Evolutionary conservation across 495 filamentous ascomycete genomes (phyloP), one percentile per base, ranked within the genome.

Genomic region (Gamarada debralockiae): DNA sequence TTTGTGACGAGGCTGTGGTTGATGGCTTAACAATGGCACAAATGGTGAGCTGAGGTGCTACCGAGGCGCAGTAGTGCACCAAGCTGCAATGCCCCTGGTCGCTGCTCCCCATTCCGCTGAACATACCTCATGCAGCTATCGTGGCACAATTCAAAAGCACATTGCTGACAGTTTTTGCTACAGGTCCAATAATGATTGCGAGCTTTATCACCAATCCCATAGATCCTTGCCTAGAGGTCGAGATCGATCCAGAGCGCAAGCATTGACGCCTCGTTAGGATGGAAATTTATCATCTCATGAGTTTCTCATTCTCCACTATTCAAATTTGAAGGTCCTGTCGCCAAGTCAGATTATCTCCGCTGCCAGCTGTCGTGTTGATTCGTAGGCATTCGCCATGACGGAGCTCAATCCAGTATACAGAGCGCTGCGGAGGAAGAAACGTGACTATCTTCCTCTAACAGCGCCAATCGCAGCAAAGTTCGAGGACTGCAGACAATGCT

Each of bases 401-500:
- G 31, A 34, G 31, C 31, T 34, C n/a, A 34, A 34, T 34, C 31
- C 31, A 34, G 31, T 34, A 34, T 34, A 34, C 31, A 34, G 31
- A n/a, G n/a, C 31, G n/a, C 31, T 34, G n/a, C 31, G 31, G 31
- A 34, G 31, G 31, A 34, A 34, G 31, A 34, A 34, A 34, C 31
- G 31, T 34, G 31, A 34, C 31, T 34, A 34, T n/a, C 31, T 34
- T 34, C 31, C 31, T 34, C 31, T 8, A 34, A 38, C 10, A 43
- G 59, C 59, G 10, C 55, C 59, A 17, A 23, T 61, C 38, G 59
- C 59, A 1, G 59, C 59, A 20, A 36, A 58, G 24, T 61, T 61
- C 34, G 59, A 61, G 44, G 55, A 61, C 41, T 61, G 59, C 45
- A 15, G 17, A 23, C 59, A 61, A 14, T 14, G 24, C 14, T 55